A percentile compares a stretch with the other conserved stretches of the same genome.
Evolutionary conservation across 352 stramenopile species (phyloP).

Genomic region (Pythium scleroteichum): DNA sequence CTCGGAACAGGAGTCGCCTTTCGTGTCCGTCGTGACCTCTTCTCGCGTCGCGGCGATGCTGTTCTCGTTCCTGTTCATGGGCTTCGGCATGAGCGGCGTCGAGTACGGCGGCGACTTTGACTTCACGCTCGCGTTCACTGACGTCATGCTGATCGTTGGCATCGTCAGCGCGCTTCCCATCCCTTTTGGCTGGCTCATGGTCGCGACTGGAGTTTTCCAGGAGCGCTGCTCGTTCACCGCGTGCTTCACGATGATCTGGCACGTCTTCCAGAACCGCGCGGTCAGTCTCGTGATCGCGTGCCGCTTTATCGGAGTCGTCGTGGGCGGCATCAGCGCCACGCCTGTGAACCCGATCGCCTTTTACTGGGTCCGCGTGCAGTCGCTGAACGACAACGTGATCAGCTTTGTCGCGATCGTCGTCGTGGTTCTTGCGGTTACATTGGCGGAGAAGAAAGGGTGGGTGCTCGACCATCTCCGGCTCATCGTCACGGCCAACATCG

Average conservation of each 20-base stretch:
- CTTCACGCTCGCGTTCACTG: no score
- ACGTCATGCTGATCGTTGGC: no score
- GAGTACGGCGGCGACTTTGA: no score
- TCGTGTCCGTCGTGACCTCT: no score
- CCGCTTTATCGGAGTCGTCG: conserved; percentile 42
- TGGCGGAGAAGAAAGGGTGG: conserved; percentile 43
- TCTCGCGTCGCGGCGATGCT: no score
- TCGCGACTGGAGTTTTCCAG: no score
- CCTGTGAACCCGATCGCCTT: conserved; percentile 45
- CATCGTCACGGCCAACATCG: conserved; percentile 36
- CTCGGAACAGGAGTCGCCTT: no score
- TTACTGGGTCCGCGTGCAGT: conserved; percentile 53
- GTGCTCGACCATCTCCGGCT: conserved; percentile 41
- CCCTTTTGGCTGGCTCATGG: no score
- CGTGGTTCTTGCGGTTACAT: conserved; percentile 32
- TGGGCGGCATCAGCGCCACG: conserved; percentile 39
- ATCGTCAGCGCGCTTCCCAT: no score
- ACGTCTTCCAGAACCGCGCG: conserved; percentile 37
- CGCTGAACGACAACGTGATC: conserved; percentile 62
- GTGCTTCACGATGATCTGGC: conserved; percentile 33
- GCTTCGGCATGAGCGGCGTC: no score
- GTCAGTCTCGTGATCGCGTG: conserved; percentile 44
- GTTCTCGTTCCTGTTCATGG: no score
- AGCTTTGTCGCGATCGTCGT: conserved; percentile 41
- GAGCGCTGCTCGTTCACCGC: conserved; percentile 9